phyloP scores from a whole-genome alignment of 73 alveolate genomes.

The Urostyla sp. region DNA sequence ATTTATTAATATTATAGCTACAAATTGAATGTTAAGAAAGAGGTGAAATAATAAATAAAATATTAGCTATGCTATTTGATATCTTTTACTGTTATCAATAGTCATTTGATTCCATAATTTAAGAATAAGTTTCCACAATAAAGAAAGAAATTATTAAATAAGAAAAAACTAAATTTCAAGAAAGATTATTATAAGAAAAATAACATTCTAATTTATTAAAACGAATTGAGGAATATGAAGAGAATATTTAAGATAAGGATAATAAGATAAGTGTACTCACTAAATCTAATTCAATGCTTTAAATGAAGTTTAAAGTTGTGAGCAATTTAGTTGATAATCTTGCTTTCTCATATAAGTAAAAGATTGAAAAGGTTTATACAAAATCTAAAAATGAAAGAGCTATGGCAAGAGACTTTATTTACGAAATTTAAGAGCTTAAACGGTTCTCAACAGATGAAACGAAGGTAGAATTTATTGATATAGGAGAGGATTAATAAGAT shows the following conservation, averaged over 20 bases:
- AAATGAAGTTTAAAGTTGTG: slow-evolving; percentile 16
- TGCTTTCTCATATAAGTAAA: slow-evolving; percentile 5
- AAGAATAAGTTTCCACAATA: slow-evolving; percentile 1
- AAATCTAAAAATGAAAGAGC: neutral
- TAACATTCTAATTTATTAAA: neutral
- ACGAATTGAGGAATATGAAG: neutral
- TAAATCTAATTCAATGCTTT: neutral
- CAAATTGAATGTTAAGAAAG: slow-evolving; percentile 11
- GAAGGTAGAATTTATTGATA: slow-evolving; percentile 4
- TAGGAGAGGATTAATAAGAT: neutral
- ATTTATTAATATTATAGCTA: neutral
- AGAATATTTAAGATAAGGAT: slow-evolving; percentile 17
- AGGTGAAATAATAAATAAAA: slow-evolving; percentile 32
- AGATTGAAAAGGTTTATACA: slow-evolving; percentile 7
- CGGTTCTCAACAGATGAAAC: slow-evolving; percentile 18
- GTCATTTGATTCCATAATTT: slow-evolving; percentile 31
- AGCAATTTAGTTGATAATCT: slow-evolving; percentile 23
- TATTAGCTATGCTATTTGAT: slow-evolving; percentile 35
- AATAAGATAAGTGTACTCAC: slow-evolving; percentile 6
- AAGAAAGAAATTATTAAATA: slow-evolving; percentile 10
- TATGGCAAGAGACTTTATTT: slow-evolving; percentile 44
- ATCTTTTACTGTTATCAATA: slow-evolving; percentile 19
- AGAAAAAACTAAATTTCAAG: neutral
- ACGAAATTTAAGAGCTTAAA: slow-evolving; percentile 24
- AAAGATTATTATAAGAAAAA: slow-evolving; percentile 7